Conservation (phyloP, 2,329 filamentous ascomycete genomes). For the Aureobasidium pullulans region DNA sequence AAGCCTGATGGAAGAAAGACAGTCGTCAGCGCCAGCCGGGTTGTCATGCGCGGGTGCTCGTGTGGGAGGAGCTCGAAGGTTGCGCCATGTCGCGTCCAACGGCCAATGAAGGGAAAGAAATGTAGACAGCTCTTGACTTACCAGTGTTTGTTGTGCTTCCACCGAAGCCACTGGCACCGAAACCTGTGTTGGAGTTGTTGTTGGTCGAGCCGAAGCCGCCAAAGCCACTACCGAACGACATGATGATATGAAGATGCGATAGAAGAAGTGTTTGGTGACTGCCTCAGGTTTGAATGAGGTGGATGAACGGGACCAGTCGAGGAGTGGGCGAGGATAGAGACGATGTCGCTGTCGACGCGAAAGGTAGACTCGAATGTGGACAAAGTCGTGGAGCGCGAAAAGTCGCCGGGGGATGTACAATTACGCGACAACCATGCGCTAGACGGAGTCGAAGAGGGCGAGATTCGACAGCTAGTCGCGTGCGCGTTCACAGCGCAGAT, state of each 20-base stretch:
- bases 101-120: not conserved
- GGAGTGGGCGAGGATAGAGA: not conserved
- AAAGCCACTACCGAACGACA: conserved; percentile 43
- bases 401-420: conserved; percentile 6
- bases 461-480: not conserved
- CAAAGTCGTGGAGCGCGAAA: not conserved
- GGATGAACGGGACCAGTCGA: not conserved
- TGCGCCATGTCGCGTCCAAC: not conserved
- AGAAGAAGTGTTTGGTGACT: not conserved
- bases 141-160: conserved; percentile 25
- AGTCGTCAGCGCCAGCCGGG: conserved; percentile 4
- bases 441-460: not conserved
- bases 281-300: not conserved
- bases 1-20: conserved; percentile 16
- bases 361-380: not conserved
- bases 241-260: conserved; percentile 1
- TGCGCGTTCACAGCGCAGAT: not conserved
- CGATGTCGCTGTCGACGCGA: conserved; percentile 10
- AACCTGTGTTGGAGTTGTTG: conserved; percentile 17
- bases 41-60: not conserved
- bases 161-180: conserved; percentile 17
- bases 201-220: conserved; percentile 32
- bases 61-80: not conserved
- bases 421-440: conserved; percentile 9
- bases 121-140: conserved; percentile 11